Percentiles rank a stretch among this genome's conserved stretches.
phyloP scores from a whole-genome alignment of 2,329 filamentous ascomycete species.

The Phialocephala subalpina region DNA sequence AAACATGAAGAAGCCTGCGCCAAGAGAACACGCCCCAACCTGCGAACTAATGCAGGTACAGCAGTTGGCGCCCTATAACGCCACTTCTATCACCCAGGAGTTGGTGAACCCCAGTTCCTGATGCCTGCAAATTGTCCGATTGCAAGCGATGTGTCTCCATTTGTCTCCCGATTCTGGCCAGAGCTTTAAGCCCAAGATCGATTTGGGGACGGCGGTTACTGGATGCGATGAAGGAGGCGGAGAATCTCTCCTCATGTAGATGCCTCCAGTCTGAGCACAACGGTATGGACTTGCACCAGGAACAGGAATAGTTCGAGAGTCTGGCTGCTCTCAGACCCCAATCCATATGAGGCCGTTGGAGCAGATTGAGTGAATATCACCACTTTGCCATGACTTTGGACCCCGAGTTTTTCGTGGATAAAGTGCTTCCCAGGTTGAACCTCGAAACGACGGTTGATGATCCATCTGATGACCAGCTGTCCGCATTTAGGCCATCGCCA shows the following conservation, averaged over 20 bases:
- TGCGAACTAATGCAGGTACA: slow-evolving; percentile 26
- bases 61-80: slow-evolving; percentile 7
- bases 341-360: neutral
- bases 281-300: neutral
- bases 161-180: slow-evolving; percentile 15
- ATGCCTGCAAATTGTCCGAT: slow-evolving; percentile 26
- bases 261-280: slow-evolving; percentile 11
- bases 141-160: too few relatives aligned
- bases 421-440: neutral
- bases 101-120: neutral
- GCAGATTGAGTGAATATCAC: slow-evolving; percentile 3
- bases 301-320: neutral
- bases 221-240: slow-evolving; percentile 11
- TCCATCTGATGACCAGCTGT: slow-evolving; percentile 10
- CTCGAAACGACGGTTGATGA: neutral
- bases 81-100: slow-evolving; percentile 4
- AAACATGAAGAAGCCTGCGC: slow-evolving; percentile 17
- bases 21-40: slow-evolving; percentile 2
- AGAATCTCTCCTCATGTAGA: neutral
- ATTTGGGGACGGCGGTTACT: slow-evolving; percentile 22
- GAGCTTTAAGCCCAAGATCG: slow-evolving; percentile 23
- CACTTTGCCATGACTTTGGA: neutral
- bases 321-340: slow-evolving; percentile 3
- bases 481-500: slow-evolving; percentile 3
- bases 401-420: neutral